A percentile compares a stretch with the other conserved stretches of the same genome.
Conservation (phyloP, 2,329 filamentous ascomycete species). For the Trichoderma oligosporum region DNA sequence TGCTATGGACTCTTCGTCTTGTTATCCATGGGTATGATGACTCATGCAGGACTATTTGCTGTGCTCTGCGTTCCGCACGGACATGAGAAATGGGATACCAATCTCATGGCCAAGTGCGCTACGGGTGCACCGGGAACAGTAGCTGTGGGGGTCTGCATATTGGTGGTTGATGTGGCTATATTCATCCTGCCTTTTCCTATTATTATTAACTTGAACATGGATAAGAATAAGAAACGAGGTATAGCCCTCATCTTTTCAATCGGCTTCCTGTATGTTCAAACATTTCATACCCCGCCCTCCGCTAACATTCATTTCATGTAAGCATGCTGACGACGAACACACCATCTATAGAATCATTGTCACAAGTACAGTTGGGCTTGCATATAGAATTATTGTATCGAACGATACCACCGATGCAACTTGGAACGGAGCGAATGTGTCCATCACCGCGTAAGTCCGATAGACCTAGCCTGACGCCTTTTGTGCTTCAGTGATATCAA, state of each 20-base stretch:
- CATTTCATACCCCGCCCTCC: neutral
- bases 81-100: neutral
- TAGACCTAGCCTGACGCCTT: neutral
- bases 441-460: slow-evolving; percentile 4
- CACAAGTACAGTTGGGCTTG: slow-evolving; percentile 1
- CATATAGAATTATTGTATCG: neutral
- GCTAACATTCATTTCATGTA: neutral
- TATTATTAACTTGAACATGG: neutral
- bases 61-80: slow-evolving; percentile 4
- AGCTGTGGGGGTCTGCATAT: neutral
- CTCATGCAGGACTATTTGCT: neutral
- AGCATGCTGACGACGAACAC: neutral
- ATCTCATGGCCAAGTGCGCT: neutral
- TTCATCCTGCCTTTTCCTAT: slow-evolving; percentile 4
- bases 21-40: neutral
- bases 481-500: too few relatives aligned
- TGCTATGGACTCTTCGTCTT: neutral
- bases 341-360: neutral
- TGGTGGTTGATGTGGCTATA: neutral
- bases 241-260: neutral
- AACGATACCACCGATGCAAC: neutral
- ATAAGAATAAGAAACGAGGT: slow-evolving; percentile 2
- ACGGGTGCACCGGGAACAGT: neutral
- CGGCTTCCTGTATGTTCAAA: neutral
- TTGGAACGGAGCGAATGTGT: slow-evolving; percentile 4